A percentile compares a stretch with the other conserved stretches of the same genome.
These are phyloP conservation scores for Thelonectria olida DNA, from an alignment of 2,329 filamentous ascomycete species.

Conservation along the genomic window DNA sequence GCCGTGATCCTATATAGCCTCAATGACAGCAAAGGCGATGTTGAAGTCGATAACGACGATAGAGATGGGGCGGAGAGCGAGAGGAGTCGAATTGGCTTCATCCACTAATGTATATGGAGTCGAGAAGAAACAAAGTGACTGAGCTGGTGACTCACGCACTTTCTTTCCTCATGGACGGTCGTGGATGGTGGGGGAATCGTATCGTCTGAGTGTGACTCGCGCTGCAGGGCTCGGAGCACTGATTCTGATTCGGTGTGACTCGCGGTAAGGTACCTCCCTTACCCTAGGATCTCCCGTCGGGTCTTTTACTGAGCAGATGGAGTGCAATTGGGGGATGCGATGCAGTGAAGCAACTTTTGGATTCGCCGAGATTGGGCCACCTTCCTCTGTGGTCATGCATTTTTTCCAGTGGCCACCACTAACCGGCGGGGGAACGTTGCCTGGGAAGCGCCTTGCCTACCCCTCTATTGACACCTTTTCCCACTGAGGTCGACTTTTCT, in stretches of 20 bases:
- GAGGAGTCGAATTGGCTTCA: slow-evolving; percentile 41
- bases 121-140: slow-evolving; percentile 28
- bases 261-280: slow-evolving; percentile 17
- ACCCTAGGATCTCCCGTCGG: slow-evolving; percentile 31
- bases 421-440: slow-evolving; percentile 1
- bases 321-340: slow-evolving; percentile 9
- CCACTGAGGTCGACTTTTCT: not conserved
- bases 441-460: not conserved
- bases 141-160: slow-evolving; percentile 37
- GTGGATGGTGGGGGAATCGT: slow-evolving; percentile 36
- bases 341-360: not conserved
- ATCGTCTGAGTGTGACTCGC: slow-evolving; percentile 30
- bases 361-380: slow-evolving; percentile 13
- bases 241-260: slow-evolving; percentile 39
- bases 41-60: slow-evolving; percentile 11
- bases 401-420: slow-evolving; percentile 6
- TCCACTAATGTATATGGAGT: slow-evolving; percentile 33
- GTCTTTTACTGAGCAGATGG: not conserved
- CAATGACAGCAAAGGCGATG: slow-evolving; percentile 29
- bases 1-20: slow-evolving; percentile 35
- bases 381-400: not conserved
- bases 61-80: slow-evolving; percentile 23
- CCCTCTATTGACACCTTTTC: slow-evolving; percentile 14
- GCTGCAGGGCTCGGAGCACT: slow-evolving; percentile 28
- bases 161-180: slow-evolving; percentile 23